Evolutionary conservation across 2,329 filamentous ascomycete species (phyloP).

Genomic region (Dothideomycetes sp.): DNA sequence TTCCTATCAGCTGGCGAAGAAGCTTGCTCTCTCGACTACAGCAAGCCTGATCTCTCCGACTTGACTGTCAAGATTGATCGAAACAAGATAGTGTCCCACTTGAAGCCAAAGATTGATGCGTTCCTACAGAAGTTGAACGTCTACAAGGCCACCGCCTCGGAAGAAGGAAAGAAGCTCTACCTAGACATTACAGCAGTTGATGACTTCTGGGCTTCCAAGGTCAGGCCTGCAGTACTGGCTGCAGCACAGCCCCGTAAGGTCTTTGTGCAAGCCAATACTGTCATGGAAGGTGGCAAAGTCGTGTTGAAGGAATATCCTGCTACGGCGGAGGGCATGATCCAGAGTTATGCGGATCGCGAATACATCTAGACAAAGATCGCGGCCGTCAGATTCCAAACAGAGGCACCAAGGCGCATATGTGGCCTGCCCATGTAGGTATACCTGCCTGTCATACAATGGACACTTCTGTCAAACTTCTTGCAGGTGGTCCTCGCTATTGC

Average conservation of each 20-base stretch:
- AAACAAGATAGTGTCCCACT: constrained; percentile 72
- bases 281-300: constrained; percentile 55
- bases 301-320: constrained; percentile 78
- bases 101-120: constrained; percentile 70
- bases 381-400: not conserved
- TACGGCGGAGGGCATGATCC: constrained; percentile 66
- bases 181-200: constrained; percentile 74
- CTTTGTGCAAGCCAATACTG: constrained; percentile 89
- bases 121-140: constrained; percentile 88
- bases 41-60: constrained; percentile 56
- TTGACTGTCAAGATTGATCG: constrained; percentile 75
- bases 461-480: too few species aligned
- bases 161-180: constrained; percentile 69
- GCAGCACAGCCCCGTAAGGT: constrained; percentile 80
- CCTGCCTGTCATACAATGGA: too few species aligned
- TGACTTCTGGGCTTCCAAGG: constrained; percentile 72
- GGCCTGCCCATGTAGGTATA: too few species aligned
- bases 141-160: constrained; percentile 83
- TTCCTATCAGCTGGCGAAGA: constrained; percentile 78
- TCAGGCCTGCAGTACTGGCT: constrained; percentile 62
- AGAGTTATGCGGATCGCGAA: constrained; percentile 48
- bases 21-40: constrained; percentile 74
- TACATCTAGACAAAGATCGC: constrained; percentile 20
- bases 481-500: too few species aligned
- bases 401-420: too few species aligned